Base-by-base conservation (phyloP, 768 basidiomycete species). In the Dentipellis sp. region DNA sequence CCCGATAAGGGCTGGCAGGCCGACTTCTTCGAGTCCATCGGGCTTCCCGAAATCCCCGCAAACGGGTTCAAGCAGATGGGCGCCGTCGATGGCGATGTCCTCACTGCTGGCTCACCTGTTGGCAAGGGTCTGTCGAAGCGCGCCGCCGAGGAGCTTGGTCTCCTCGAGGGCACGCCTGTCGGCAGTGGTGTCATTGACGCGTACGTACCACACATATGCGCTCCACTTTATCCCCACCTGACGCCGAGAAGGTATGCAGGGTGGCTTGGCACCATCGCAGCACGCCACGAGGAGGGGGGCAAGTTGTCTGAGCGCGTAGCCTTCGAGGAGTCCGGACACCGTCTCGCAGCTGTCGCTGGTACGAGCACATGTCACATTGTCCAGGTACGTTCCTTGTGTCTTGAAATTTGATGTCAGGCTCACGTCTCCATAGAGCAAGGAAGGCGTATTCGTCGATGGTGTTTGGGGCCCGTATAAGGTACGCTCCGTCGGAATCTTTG, bases 111-210 rank as follows among this genome's bases (percentile, higher is more conserved):
- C 14, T 75, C 88, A 64, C 94, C 92, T 1, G 85, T 98, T 1
- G 94, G 94, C 0, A 71, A 75, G 4, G 97, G 95, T 0, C 75
- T 99, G 45, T 86, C 84, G 17, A 79, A 80, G 68, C 64, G 72
- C 47, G 89, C 94, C 4, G 95, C 95, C 0, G 75, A 79, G 53
- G 92, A 97, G 63, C 77, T 97, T 19, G 94, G 95, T 0, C 70
- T 99, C 36, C 62, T 80, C 3, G 84, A 85, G 63, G 94, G 95
- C 8, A 97, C 90, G 0, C 82, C 93, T 2, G 92, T 98, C 23
- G 95, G 95, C 11, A 94, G 92, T 62, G 95, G 83, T 17, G 80
- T 98, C 42, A 97, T 99, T 61, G 97, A 99, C 63, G 97, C 94
- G 84, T 94, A 61, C 65, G 84, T 72, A 2, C 5, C 39, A n/a